Evolutionary conservation across 352 stramenopile species (phyloP).

Genomic region (Salisapilia sapeloensis): DNA sequence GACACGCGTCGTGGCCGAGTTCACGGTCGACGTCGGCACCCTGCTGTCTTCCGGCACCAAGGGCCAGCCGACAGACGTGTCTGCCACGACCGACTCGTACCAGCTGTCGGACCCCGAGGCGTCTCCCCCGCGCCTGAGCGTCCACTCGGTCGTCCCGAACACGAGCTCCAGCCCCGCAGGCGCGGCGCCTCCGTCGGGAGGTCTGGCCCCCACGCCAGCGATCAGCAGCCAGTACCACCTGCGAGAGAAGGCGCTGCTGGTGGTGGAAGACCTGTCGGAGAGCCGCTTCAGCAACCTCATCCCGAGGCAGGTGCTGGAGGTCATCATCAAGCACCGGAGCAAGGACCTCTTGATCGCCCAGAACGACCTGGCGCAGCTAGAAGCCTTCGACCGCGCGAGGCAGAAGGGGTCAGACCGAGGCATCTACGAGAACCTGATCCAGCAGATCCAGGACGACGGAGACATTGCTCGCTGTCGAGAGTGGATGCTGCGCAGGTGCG

Average conservation of each 20-base stretch:
- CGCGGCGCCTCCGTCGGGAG: conserved; percentile 27
- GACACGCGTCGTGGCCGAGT: conserved; percentile 53
- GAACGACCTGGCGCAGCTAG: conserved; percentile 54
- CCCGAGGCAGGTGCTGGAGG: conserved; percentile 62
- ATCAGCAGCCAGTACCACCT: conserved; percentile 81
- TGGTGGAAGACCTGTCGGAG: conserved; percentile 72
- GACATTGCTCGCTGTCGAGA: conserved; percentile 69
- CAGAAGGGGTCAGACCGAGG: conserved; percentile 64
- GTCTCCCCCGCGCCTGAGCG: conserved; percentile 43
- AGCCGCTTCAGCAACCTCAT: conserved; percentile 75
- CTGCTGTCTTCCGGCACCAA: conserved; percentile 46
- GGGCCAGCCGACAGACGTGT: conserved; percentile 38
- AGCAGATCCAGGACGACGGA: conserved; percentile 78
- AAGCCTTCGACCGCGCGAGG: conserved; percentile 56
- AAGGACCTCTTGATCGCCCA: conserved; percentile 63
- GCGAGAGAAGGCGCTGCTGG: conserved; percentile 56
- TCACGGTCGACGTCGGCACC: conserved; percentile 43
- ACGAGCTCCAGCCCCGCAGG: conserved; percentile 43
- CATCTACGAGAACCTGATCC: conserved; percentile 80
- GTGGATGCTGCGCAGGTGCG: conserved; percentile 61
- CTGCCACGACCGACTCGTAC: conserved; percentile 53
- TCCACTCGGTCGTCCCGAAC: conserved; percentile 69
- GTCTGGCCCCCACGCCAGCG: conserved; percentile 27
- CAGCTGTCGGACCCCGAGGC: conserved; percentile 39
- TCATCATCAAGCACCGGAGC: conserved; percentile 54